Evolutionary conservation across 2,329 filamentous ascomycete genomes (phyloP), one percentile per base, ranked within the genome.

Genomic region (Ustulina deusta): DNA sequence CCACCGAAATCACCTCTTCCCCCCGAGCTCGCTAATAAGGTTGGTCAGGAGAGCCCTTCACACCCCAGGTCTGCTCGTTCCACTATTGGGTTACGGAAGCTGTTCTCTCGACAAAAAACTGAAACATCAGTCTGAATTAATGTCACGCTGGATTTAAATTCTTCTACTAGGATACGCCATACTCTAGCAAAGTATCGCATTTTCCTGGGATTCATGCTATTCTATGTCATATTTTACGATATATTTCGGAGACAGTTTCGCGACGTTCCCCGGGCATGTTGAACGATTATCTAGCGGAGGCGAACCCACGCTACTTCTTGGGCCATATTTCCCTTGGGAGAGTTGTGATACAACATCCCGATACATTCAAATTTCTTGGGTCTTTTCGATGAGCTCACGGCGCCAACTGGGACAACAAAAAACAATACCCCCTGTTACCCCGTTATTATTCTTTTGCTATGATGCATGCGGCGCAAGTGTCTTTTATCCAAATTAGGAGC

Each of bases 61-160:
- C 69, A 65, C 29, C 66, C 65, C 15, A 74, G 68, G 29, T 63
- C 67, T 38, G 66, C 70, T 58, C 72, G 68, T 54, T 73, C 74
- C n/a, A 71, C 65, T 10, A 56, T 69, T 22, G 69, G 71, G 20
- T 49, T 76, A 5, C 71, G 73, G 63, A 74, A 67, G 13, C 52
- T 76, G 5, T 75, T 76, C n/a, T 69, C 70, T 22, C 67, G 71
- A 34, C 71, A 69, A 20, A 74, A 63, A 36, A 52, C 68, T 1
- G 67, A 73, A 60, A 64, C 67, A n/a, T 63, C 69, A 15, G 32
- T n/a, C 32, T 71, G 22, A 69, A 25, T 13, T 36, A 60, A 36
- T 22, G 44, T 20, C 17, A 25, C n/a, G 9, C n/a, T 36, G n/a
- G 20, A 42, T 27, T 22, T 38, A n/a, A 51, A 17, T 25, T 34